phyloP scores from a whole-genome alignment of 345 rosid species.

The Acer negundo region DNA sequence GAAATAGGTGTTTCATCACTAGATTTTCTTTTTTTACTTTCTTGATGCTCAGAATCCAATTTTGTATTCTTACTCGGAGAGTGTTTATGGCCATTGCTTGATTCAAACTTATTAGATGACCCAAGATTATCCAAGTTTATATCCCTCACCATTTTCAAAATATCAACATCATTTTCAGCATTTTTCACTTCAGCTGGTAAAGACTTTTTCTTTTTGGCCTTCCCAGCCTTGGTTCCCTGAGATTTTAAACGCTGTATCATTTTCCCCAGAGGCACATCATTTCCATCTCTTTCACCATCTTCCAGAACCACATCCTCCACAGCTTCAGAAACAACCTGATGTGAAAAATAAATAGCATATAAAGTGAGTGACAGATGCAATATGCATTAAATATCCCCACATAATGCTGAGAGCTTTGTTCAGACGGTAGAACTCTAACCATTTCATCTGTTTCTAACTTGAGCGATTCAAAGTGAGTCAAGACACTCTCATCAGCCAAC shows the following conservation, averaged over 20 bases:
- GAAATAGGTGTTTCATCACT: slow-evolving; percentile 50
- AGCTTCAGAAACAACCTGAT: slow-evolving; percentile 53
- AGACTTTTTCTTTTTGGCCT: slow-evolving; percentile 49
- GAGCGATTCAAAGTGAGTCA: slow-evolving; percentile 71
- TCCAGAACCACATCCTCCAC: slow-evolving; percentile 46
- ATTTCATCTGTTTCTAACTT: slow-evolving; percentile 53
- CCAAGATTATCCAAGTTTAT: slow-evolving; percentile 73
- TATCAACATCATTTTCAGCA: slow-evolving; percentile 72
- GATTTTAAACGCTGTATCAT: slow-evolving; percentile 72
- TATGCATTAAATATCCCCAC: slow-evolving; percentile 11
- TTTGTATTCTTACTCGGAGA: slow-evolving; percentile 43
- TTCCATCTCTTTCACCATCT: slow-evolving; percentile 70
- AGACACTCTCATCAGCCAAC: slow-evolving; percentile 78
- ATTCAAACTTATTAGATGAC: slow-evolving; percentile 57
- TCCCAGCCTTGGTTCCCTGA: slow-evolving; percentile 61
- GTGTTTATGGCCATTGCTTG: slow-evolving; percentile 79
- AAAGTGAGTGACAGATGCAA: slow-evolving; percentile 16
- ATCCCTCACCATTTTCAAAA: slow-evolving; percentile 91
- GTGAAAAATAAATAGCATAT: slow-evolving; percentile 20
- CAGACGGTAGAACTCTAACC: slow-evolving; percentile 46
- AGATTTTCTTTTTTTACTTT: slow-evolving; percentile 54
- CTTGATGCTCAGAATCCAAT: slow-evolving; percentile 43
- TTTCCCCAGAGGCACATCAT: slow-evolving; percentile 77
- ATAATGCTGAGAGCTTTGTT: slow-evolving; percentile 15
- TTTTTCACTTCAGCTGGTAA: slow-evolving; percentile 45